Base-by-base conservation (phyloP, 179 eudicot species). In the Camellia oleifera region DNA sequence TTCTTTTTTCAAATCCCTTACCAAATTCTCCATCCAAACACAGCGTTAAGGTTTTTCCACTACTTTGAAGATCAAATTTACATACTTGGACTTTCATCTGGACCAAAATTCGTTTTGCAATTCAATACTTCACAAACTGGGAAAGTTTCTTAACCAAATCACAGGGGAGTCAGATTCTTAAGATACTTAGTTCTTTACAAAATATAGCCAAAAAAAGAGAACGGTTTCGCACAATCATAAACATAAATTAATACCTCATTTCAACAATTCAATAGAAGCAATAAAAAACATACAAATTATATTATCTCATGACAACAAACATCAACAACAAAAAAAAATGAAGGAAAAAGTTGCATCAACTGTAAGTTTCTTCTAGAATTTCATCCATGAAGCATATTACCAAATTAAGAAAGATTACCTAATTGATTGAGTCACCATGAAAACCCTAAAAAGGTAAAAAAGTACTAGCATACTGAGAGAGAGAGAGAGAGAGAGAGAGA, bases 401-500 rank as follows among this genome's bases (percentile, higher is more conserved):
- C 40, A 32, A 32, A 32, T 32, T 32, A 32, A 32, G 40, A 32
- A 32, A 32, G 40, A 32, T 32, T 32, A 32, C 40, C 40, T 32
- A 32, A 32, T 32, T 32, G 40, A 32, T 32, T 32, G 0, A 32
- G 40, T 32, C 40, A 32, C 40, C 40, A 32, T 32, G 40, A 32
- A 71, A 48, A n/a, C 42, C n/a, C 1, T 6, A 8, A 3, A 8
- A 44, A 32, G 26, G 56, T 1, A 42, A 44, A 20, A 11, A 72
- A 23, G 23, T 52, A 70, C 2, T 32, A 32, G 40, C 40, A 32
- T 1, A 32, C 40, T 32, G 40, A 62, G 11, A 76, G 32, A 76
- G 7, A 72, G 53, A 50, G 58, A 83, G 45, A 88, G 58, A 72
- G 18, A 57, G 11, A 74, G 57, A 74, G 9, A 77, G 53, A 85